Evolutionary conservation across 106 monocot species (phyloP).

Genomic region (Posidonia australis): DNA sequence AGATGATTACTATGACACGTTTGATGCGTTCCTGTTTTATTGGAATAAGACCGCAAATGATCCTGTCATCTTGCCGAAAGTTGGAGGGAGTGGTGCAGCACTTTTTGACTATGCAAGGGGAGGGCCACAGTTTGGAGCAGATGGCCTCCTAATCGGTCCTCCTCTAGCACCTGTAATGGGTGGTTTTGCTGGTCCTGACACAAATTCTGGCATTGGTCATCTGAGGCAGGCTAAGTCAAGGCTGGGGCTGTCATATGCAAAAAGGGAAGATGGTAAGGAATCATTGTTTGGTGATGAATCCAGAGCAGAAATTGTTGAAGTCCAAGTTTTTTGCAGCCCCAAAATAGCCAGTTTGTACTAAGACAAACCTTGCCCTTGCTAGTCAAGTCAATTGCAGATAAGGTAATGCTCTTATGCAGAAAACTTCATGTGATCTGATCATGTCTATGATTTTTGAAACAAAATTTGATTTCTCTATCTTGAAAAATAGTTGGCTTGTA

Average conservation of each 20-base stretch:
- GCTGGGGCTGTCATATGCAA: constrained; percentile 85
- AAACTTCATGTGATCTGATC: neutral
- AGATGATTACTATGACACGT: constrained; percentile 29
- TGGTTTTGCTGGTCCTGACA: constrained; percentile 80
- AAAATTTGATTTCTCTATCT: no score
- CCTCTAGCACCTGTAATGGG: constrained; percentile 95
- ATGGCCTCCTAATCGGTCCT: constrained; percentile 84
- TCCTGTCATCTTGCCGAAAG: constrained; percentile 47
- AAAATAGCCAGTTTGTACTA: constrained; percentile 68
- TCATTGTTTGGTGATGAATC: constrained; percentile 72
- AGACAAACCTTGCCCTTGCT: neutral
- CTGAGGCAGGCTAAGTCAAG: constrained; percentile 77
- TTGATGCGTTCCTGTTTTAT: constrained; percentile 41
- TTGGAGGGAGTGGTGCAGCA: constrained; percentile 91
- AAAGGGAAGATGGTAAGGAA: constrained; percentile 74
- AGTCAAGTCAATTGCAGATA: neutral
- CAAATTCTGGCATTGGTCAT: constrained; percentile 74
- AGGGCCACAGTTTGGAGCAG: constrained; percentile 94
- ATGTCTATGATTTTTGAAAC: no score
- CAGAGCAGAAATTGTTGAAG: constrained; percentile 51
- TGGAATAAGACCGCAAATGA: constrained; percentile 23
- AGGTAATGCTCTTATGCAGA: neutral
- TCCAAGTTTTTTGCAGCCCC: constrained; percentile 82
- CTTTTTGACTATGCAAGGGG: constrained; percentile 92
- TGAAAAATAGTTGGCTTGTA: no score